Conservation (phyloP, 2,329 filamentous ascomycete genomes). For the Penicillium concentricum region DNA sequence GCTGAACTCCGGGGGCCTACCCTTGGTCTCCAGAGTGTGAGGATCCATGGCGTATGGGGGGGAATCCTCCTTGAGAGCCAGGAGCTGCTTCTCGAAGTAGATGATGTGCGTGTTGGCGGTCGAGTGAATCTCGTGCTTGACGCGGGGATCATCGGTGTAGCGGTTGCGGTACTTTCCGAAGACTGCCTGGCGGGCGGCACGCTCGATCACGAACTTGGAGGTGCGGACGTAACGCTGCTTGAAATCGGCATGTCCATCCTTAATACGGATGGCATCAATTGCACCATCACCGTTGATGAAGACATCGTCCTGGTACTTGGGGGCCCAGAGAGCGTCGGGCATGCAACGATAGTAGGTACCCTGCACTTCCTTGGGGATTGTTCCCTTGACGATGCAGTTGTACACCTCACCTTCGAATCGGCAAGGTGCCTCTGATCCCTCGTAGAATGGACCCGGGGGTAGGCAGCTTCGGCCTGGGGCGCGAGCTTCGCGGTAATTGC, state of each 20-base stretch:
- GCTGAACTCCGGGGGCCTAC: slow-evolving; percentile 14
- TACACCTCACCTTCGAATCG: not conserved
- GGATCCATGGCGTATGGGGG: slow-evolving; percentile 53
- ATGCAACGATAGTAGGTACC: slow-evolving; percentile 1
- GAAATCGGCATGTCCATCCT: not conserved
- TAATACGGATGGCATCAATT: not conserved
- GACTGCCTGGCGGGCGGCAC: not conserved
- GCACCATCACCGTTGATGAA: not conserved
- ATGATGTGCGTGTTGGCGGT: slow-evolving; percentile 59
- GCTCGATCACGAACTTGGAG: not conserved
- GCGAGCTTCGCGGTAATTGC: not conserved
- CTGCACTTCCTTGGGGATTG: not conserved
- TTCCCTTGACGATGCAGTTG: not conserved
- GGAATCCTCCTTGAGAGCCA: slow-evolving; percentile 52
- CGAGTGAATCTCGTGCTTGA: slow-evolving; percentile 33
- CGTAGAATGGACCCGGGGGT: not conserved
- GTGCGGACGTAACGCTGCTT: not conserved
- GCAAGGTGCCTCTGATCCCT: not conserved
- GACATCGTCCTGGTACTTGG: not conserved
- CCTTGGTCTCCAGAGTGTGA: slow-evolving; percentile 51
- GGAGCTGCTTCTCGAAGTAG: slow-evolving; percentile 53
- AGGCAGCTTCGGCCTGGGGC: not conserved
- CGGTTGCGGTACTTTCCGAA: slow-evolving; percentile 13
- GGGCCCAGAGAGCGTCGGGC: not conserved
- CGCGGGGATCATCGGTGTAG: slow-evolving; percentile 35